Evolutionary conservation across 805 yeast genomes (phyloP).

Genomic region (Yarrowia hollandica): DNA sequence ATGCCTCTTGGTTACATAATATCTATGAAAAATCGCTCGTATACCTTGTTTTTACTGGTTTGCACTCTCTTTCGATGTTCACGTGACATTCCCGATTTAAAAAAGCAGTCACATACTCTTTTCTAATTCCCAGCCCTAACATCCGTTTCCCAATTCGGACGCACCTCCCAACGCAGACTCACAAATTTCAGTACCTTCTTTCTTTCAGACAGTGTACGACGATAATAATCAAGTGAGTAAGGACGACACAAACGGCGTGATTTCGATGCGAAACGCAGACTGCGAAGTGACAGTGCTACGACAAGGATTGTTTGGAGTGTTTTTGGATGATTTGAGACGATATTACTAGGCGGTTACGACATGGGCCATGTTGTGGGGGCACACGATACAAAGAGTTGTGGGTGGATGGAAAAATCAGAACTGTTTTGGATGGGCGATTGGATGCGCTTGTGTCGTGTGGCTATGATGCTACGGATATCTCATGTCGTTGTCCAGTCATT

Average conservation of each 20-base stretch:
- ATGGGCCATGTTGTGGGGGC: background rate
- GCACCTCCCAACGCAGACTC: conserved; percentile 27
- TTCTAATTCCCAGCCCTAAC: conserved; percentile 1
- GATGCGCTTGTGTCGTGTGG: background rate
- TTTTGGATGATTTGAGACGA: background rate
- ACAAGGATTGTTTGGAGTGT: background rate
- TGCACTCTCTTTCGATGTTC: no score
- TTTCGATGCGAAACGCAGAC: no score
- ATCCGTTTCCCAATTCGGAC: conserved; percentile 1
- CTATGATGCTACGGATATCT: no score
- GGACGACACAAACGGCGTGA: background rate
- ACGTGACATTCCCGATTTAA: conserved; percentile 5
- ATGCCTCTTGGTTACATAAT: no score
- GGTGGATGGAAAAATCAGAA: no score
- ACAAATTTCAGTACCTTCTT: conserved; percentile 29
- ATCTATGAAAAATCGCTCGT: no score
- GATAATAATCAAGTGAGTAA: conserved; percentile 26
- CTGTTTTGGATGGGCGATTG: background rate
- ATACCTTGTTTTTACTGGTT: no score
- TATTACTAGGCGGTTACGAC: background rate
- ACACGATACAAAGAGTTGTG: no score
- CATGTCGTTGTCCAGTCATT: no score
- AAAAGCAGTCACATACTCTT: conserved; percentile 22
- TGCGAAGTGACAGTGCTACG: no score
- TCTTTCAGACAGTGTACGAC: conserved; percentile 28